Evolutionary conservation across 2,329 filamentous ascomycete genomes (phyloP).

Genomic region (Aspergillus eucalypticola): DNA sequence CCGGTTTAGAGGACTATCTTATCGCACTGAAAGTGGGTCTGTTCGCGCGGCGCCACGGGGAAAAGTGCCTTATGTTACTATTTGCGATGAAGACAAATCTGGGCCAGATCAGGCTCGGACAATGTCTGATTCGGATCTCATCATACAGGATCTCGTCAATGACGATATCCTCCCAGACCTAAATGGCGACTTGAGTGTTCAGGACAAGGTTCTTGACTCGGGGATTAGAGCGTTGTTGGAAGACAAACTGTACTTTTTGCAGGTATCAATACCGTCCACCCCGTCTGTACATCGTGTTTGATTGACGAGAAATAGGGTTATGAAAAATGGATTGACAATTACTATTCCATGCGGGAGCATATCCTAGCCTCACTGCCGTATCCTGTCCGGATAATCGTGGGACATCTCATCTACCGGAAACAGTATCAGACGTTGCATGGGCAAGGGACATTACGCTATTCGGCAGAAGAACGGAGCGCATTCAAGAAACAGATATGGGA

Average conservation of each 20-base stretch:
- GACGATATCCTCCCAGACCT: constrained; percentile 50
- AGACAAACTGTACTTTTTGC: constrained; percentile 62
- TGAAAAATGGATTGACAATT: constrained; percentile 63
- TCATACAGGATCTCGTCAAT: constrained; percentile 50
- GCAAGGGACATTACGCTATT: constrained; percentile 58
- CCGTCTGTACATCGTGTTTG: neutral
- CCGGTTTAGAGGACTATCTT: constrained; percentile 54
- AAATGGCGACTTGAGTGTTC: constrained; percentile 45
- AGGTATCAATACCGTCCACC: constrained; percentile 36
- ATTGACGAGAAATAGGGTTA: constrained; percentile 33
- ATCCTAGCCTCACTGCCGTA: constrained; percentile 54
- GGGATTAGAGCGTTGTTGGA: constrained; percentile 58
- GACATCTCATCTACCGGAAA: constrained; percentile 51
- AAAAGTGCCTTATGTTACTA: constrained; percentile 61
- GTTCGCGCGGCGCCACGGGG: constrained; percentile 52
- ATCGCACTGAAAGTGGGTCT: constrained; percentile 50
- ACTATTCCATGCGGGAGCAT: constrained; percentile 58
- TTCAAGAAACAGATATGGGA: constrained; percentile 58
- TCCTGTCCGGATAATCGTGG: constrained; percentile 54
- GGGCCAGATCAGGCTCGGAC: neutral
- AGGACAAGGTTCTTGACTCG: constrained; percentile 51
- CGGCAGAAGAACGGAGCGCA: constrained; percentile 49
- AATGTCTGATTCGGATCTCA: constrained; percentile 58
- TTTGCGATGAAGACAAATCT: constrained; percentile 16
- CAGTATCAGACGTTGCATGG: constrained; percentile 51